Conservation (phyloP, 805 yeast genomes). For the Starmerella stigmatis region DNA sequence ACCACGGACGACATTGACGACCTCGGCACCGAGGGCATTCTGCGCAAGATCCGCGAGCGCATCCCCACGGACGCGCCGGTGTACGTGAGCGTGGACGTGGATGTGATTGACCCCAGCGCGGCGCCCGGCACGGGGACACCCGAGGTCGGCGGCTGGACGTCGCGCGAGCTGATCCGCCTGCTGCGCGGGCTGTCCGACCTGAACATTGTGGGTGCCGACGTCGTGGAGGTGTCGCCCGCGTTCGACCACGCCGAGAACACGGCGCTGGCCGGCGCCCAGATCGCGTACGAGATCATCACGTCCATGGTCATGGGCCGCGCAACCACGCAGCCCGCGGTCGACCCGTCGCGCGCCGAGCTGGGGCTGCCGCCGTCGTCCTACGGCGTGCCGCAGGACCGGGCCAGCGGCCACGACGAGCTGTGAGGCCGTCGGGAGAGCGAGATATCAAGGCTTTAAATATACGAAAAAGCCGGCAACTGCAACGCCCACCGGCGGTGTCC, state of each 20-base stretch:
- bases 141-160: slow-evolving; percentile 64
- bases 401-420: slow-evolving; percentile 18
- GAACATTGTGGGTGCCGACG: slow-evolving; percentile 61
- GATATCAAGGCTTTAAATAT: no score
- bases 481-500: no score
- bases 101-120: slow-evolving; percentile 56
- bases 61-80: slow-evolving; percentile 56
- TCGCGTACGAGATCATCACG: slow-evolving; percentile 58
- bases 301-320: slow-evolving; percentile 51
- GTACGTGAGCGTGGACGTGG: slow-evolving; percentile 69
- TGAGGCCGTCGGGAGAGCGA: no score
- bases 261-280: slow-evolving; percentile 54
- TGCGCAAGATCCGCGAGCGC: slow-evolving; percentile 41
- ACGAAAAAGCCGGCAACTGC: no score
- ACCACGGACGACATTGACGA: slow-evolving; percentile 65
- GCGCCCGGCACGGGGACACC: slow-evolving; percentile 77
- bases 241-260: slow-evolving; percentile 54
- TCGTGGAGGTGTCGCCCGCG: slow-evolving; percentile 65
- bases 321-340: slow-evolving; percentile 1
- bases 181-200: slow-evolving; percentile 51
- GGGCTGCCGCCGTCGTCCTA: slow-evolving; percentile 14
- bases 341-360: slow-evolving; percentile 26
- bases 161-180: slow-evolving; percentile 52
- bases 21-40: slow-evolving; percentile 52
- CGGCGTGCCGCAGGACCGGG: slow-evolving; percentile 2